Conservation (phyloP, 2,329 filamentous ascomycete species). For the Byssochlamys sp. region DNA sequence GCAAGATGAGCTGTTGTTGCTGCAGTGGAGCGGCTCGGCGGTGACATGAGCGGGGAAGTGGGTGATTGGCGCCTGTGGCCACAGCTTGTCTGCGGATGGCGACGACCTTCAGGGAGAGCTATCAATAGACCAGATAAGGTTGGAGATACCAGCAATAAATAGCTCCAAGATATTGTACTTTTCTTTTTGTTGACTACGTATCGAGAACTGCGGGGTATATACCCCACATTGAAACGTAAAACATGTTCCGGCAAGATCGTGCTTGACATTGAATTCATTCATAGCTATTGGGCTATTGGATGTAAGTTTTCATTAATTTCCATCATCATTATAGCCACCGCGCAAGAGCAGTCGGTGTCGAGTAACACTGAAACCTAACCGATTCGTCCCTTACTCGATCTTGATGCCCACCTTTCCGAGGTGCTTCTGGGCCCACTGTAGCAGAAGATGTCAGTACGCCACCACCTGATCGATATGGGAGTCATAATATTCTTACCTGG, state of each 20-base stretch:
- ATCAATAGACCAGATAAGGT: neutral
- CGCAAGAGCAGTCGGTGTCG: neutral
- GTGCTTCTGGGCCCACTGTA: slow-evolving; percentile 43
- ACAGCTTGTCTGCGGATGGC: neutral
- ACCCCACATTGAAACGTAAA: no score
- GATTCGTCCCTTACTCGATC: slow-evolving; percentile 19
- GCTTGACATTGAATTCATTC: no score
- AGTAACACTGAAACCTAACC: no score
- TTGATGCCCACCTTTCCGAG: slow-evolving; percentile 48
- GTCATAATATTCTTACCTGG: slow-evolving; percentile 27
- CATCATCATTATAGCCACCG: neutral
- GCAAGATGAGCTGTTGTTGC: neutral
- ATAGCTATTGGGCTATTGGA: no score
- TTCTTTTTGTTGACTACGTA: no score
- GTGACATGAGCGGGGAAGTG: neutral
- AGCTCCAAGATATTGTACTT: no score
- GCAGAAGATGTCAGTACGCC: slow-evolving; percentile 10
- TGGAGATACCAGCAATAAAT: neutral
- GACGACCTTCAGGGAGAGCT: neutral
- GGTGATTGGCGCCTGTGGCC: neutral
- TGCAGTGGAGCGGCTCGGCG: neutral
- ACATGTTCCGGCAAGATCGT: no score
- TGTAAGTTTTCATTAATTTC: neutral
- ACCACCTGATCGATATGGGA: slow-evolving; percentile 7
- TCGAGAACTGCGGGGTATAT: no score